Percentiles rank a stretch among this genome's conserved stretches.
Conservation (phyloP, 2,329 filamentous ascomycete genomes). For the Dactylellina leptospora region DNA sequence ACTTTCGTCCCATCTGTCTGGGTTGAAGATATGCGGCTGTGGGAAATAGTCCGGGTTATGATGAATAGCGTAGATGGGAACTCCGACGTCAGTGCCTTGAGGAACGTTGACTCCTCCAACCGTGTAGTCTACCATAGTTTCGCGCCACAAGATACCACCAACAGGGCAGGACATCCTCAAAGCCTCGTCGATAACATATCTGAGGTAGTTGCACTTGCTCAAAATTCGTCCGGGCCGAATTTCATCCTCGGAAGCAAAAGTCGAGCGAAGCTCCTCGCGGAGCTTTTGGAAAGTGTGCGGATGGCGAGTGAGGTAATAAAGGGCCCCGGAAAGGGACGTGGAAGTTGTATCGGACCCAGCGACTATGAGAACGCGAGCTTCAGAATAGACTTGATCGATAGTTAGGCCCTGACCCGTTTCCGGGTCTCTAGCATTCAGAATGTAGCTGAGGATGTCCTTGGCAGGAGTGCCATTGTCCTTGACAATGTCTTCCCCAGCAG, state of each 20-base stretch:
- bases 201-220: conserved; percentile 68
- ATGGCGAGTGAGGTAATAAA: conserved; percentile 71
- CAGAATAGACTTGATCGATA: conserved; percentile 74
- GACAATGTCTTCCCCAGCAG: conserved; percentile 57
- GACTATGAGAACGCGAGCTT: conserved; percentile 70
- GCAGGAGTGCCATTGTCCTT: conserved; percentile 72
- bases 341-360: conserved; percentile 72
- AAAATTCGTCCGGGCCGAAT: conserved; percentile 67
- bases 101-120: conserved; percentile 67
- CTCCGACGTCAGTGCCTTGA: conserved; percentile 71
- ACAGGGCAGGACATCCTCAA: conserved; percentile 72
- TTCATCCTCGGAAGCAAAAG: conserved; percentile 66
- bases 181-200: conserved; percentile 72
- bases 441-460: conserved; percentile 79
- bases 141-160: conserved; percentile 69
- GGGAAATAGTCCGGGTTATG: conserved; percentile 72
- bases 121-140: conserved; percentile 62
- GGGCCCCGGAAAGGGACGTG: conserved; percentile 68
- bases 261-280: conserved; percentile 65
- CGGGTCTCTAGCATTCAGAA: conserved; percentile 75
- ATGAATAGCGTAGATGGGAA: conserved; percentile 74
- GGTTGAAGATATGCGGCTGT: conserved; percentile 68
- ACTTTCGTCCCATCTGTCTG: conserved; percentile 69
- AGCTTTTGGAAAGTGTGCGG: conserved; percentile 64
- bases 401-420: conserved; percentile 74